Percentiles rank a stretch among this genome's conserved stretches.
These are phyloP conservation scores for Nymphaea thermarum DNA, from an alignment of 164 flowering plant genomes.

Conservation along the genomic window DNA sequence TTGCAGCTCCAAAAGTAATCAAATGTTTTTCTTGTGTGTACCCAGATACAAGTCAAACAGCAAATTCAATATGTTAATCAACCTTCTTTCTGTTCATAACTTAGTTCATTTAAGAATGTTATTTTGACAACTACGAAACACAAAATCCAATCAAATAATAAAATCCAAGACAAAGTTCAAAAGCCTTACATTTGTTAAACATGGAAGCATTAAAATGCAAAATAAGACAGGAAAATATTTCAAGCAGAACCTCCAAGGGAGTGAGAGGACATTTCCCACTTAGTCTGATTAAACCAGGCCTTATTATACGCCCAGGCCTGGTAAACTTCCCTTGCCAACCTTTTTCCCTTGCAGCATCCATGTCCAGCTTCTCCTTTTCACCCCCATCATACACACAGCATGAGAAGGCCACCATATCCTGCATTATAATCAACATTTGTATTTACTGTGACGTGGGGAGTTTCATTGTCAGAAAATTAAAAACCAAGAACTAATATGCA, in stretches of 20 bases:
- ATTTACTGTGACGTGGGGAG: too few species aligned
- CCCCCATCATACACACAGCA: conserved; percentile 91
- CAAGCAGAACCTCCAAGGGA: conserved; percentile 59
- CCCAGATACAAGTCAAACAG: too few species aligned
- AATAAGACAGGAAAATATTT: background rate
- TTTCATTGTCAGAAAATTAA: too few species aligned
- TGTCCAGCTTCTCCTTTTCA: conserved; percentile 38
- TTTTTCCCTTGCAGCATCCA: conserved; percentile 57
- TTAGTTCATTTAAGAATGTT: too few species aligned
- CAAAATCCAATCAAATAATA: too few species aligned
- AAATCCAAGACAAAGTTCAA: too few species aligned
- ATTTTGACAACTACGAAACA: too few species aligned
- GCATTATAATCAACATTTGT: conserved; percentile 1
- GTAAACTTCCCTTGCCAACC: conserved; percentile 82
- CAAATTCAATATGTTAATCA: too few species aligned
- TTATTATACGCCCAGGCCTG: conserved; percentile 30
- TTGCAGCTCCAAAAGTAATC: too few species aligned
- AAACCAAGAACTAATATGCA: background rate
- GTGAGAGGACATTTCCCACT: conserved; percentile 86
- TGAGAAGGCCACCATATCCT: conserved; percentile 99
- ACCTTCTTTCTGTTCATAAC: too few species aligned
- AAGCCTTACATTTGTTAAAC: too few species aligned
- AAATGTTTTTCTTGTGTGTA: too few species aligned
- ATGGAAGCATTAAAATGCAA: background rate
- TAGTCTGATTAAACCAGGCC: conserved; percentile 53